Percentiles rank a stretch among this genome's conserved stretches.
Conservation (phyloP, 2,329 filamentous ascomycete genomes). For the Diplodia seriata region DNA sequence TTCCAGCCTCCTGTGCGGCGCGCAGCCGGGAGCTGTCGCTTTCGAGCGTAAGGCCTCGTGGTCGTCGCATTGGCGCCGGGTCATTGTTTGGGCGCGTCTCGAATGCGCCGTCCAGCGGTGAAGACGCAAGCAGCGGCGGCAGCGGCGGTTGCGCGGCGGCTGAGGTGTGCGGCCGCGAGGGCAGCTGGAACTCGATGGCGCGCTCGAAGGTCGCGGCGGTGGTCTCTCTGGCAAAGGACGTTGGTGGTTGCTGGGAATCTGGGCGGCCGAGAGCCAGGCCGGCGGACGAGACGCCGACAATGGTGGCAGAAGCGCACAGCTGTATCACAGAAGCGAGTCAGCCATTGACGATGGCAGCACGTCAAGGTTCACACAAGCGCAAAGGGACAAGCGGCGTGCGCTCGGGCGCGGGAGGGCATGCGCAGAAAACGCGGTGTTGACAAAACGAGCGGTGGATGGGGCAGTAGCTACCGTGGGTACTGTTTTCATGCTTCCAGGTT, state of each 20-base stretch:
- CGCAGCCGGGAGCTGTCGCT: constrained; percentile 38
- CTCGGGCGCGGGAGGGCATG: constrained; percentile 5
- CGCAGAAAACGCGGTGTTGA: neutral
- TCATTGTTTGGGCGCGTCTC: constrained; percentile 26
- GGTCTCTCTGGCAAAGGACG: constrained; percentile 20
- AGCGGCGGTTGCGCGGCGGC: constrained; percentile 8
- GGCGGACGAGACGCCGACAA: constrained; percentile 64
- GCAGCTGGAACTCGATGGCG: neutral
- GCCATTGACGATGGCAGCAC: constrained; percentile 42
- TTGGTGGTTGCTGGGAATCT: constrained; percentile 42
- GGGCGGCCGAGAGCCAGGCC: constrained; percentile 64
- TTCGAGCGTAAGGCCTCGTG: constrained; percentile 45
- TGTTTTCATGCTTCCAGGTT: constrained; percentile 54
- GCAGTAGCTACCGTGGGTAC: constrained; percentile 50
- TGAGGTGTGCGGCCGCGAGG: constrained; percentile 21
- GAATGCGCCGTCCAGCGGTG: constrained; percentile 27
- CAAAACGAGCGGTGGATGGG: neutral
- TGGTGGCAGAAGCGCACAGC: constrained; percentile 69
- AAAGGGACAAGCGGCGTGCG: constrained; percentile 11
- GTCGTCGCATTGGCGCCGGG: constrained; percentile 20
- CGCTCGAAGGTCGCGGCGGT: constrained; percentile 8
- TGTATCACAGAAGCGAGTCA: constrained; percentile 51
- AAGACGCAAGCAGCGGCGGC: neutral
- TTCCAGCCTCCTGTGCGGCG: constrained; percentile 35
- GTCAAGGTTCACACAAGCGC: constrained; percentile 7